A percentile compares a stretch with the other conserved stretches of the same genome.
These are phyloP conservation scores for Thraustotheca clavata DNA, from an alignment of 352 stramenopile species.

Conservation along the genomic window DNA sequence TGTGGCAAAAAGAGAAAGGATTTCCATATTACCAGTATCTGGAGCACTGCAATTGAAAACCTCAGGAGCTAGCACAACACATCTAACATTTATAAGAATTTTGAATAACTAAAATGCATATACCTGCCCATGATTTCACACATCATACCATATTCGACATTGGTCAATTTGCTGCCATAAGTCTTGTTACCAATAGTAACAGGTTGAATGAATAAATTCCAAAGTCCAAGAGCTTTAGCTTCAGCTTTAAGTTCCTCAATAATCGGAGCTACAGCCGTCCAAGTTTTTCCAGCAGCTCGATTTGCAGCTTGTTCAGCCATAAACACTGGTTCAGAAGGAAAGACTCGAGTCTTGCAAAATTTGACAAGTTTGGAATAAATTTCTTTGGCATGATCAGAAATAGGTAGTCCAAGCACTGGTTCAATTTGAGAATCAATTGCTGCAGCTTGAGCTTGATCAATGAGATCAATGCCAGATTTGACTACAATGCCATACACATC, in stretches of 20 bases:
- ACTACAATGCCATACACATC: constrained; percentile 59
- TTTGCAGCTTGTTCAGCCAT: constrained; percentile 56
- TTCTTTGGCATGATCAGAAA: constrained; percentile 60
- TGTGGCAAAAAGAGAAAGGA: constrained; percentile 88
- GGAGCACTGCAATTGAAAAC: constrained; percentile 96
- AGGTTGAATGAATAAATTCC: constrained; percentile 93
- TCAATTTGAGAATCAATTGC: constrained; percentile 26
- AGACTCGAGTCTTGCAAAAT: constrained; percentile 87
- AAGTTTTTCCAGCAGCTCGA: constrained; percentile 45
- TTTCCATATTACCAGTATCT: constrained; percentile 99
- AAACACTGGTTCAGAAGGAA: constrained; percentile 86
- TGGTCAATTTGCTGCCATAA: constrained; percentile 65
- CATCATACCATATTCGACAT: constrained; percentile 93
- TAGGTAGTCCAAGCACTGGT: constrained; percentile 59
- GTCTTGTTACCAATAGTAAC: constrained; percentile 50
- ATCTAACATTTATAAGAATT: constrained; percentile 21
- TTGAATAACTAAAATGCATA: background rate
- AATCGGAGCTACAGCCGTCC: constrained; percentile 80
- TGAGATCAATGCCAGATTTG: constrained; percentile 33
- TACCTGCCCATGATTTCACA: constrained; percentile 91
- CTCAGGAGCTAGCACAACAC: constrained; percentile 83
- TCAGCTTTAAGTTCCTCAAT: constrained; percentile 87
- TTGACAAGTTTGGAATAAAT: constrained; percentile 78
- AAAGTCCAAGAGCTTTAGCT: constrained; percentile 88
- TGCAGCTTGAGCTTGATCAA: constrained; percentile 13